Base-by-base conservation (phyloP, 331 rosid species). In the Malus hybrid region DNA sequence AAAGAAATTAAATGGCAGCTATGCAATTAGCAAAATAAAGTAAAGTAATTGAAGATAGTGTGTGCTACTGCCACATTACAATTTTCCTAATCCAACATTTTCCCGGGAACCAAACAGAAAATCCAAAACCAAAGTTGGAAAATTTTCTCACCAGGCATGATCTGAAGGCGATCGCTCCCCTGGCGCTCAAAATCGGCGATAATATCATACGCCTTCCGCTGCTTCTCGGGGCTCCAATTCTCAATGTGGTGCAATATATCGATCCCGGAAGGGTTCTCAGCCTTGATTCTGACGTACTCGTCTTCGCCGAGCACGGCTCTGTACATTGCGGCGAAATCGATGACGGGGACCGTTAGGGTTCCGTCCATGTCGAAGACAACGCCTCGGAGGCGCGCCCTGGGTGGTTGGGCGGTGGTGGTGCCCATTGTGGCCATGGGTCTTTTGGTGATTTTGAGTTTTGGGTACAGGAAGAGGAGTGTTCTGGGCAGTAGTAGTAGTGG, bases 311-410 rank as follows among this genome's bases (percentile, higher is more conserved):
- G 98, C 24, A 94, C 97, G 4, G 96, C 89, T 52, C 54, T 81
- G 88, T 91, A 86, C 97, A 94, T 91, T 70, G 98, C 86, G 7
- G 86, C 33, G 70, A 94, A 94, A 79, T 94, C 96, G 83, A 94
- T 91, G 60, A 63, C 96, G 31, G 98, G 98, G 28, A 94, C 87
- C 10, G 98, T 94, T 7, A 94, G 93, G 22, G 98, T 94, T n/a
- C 98, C 98, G 82, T 91, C 98, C 98, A 94, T 94, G 90, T 94
- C 98, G 73, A 94, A 94, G 6, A 94, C 93, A 34, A 94, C 93
- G 13, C 98, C 98, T 1, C 90, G 73, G 14, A 94, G 96, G 67
- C 91, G 98, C 65, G 88, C 39, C 73, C 78, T 87, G 75, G 79
- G 39, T 3, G 66, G 24, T 13, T 69, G n/a, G 42, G 57, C 4